phyloP scores from a whole-genome alignment of 495 filamentous ascomycete species.

The Neurospora sp. region DNA sequence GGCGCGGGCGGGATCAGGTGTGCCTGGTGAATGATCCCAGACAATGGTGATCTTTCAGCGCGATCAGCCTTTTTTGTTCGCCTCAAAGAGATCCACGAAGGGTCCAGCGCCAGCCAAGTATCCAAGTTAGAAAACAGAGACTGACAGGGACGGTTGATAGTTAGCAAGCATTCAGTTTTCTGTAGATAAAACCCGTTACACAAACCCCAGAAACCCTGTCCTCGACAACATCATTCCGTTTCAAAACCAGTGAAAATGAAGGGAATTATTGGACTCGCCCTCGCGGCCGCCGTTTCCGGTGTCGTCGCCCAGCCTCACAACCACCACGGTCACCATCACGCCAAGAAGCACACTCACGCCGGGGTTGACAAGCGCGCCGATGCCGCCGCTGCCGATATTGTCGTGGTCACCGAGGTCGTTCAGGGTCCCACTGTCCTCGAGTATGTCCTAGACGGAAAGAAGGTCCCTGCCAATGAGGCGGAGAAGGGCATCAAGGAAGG shows the following conservation, averaged over 20 bases:
- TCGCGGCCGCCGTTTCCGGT: constrained; percentile 37
- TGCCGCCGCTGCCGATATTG: constrained; percentile 26
- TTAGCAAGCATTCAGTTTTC: neutral
- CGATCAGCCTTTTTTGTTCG: neutral
- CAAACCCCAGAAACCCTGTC: neutral
- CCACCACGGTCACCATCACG: constrained; percentile 30
- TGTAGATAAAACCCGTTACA: neutral
- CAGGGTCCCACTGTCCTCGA: constrained; percentile 46
- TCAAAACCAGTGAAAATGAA: constrained; percentile 35
- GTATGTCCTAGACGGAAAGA: constrained; percentile 50
- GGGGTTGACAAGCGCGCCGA: constrained; percentile 35
- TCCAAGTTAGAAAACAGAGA: neutral
- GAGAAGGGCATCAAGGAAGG: constrained; percentile 53
- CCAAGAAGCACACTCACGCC: constrained; percentile 24
- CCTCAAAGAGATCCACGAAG: neutral
- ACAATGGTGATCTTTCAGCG: neutral
- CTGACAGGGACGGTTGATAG: neutral
- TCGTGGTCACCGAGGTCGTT: constrained; percentile 19
- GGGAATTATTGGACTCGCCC: constrained; percentile 31
- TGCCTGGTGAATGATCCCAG: neutral
- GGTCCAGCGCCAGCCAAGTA: neutral
- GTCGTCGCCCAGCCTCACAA: constrained; percentile 39
- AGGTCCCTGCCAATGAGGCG: constrained; percentile 44
- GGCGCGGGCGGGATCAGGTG: neutral
- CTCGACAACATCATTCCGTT: constrained; percentile 1